Evolutionary conservation across 202 grass and related monocot species (phyloP).

Genomic region (Zoysia matrella): DNA sequence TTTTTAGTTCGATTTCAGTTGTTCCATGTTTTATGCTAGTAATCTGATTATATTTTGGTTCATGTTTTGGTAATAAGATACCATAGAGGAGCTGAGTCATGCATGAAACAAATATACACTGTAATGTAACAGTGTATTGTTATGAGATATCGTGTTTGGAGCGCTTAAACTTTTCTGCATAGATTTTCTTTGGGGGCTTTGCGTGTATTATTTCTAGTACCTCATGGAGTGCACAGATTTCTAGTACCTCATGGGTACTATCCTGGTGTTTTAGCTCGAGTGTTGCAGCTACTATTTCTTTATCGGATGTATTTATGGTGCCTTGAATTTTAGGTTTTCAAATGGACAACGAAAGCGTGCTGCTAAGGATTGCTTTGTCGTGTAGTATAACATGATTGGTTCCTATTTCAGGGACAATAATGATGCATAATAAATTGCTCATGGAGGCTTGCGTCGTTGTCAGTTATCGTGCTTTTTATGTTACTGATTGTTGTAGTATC

Average conservation of each 20-base stretch:
- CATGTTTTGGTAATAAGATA: too few relatives aligned
- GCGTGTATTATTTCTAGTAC: background rate
- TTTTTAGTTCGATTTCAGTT: background rate
- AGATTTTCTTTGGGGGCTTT: background rate
- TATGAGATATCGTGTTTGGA: background rate
- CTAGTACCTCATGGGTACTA: too few relatives aligned
- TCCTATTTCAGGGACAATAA: background rate
- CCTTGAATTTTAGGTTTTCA: slow-evolving; percentile 15
- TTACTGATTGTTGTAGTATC: background rate
- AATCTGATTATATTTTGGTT: background rate
- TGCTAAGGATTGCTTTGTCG: background rate
- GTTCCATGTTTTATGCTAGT: background rate
- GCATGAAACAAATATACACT: background rate
- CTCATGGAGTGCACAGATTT: background rate
- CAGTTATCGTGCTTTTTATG: background rate
- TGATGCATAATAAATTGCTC: background rate
- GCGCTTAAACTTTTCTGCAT: background rate
- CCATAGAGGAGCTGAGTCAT: background rate
- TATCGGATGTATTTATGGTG: slow-evolving; percentile 6
- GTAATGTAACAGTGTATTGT: slow-evolving; percentile 8
- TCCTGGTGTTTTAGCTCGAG: background rate
- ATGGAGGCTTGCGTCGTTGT: background rate
- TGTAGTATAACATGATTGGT: slow-evolving; percentile 20
- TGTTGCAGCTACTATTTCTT: background rate
- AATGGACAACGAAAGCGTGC: background rate